A percentile compares a stretch with the other conserved stretches of the same genome.
Conservation (phyloP, 441 rosid species). For the Lepidium campestre region DNA sequence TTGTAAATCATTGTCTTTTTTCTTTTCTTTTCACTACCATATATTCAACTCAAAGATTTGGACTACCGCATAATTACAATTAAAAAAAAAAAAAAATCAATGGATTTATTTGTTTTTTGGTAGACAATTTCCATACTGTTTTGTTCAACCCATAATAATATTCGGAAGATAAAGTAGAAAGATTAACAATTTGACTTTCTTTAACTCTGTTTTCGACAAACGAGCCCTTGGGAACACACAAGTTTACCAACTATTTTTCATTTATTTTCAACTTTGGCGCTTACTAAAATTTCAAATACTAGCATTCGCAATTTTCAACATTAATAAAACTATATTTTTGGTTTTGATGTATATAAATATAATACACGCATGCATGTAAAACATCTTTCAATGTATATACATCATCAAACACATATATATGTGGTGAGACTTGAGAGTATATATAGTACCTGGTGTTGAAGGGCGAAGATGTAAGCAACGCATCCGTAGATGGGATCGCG, state of each 20-base stretch:
- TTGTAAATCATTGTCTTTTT: no score
- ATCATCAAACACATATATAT: neutral
- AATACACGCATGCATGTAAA: conserved; percentile 3
- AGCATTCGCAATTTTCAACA: neutral
- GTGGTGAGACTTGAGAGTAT: neutral
- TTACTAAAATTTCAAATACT: neutral
- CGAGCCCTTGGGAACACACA: conserved; percentile 19
- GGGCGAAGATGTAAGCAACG: conserved; percentile 59
- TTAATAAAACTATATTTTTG: no score
- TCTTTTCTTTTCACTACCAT: neutral
- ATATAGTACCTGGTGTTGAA: conserved; percentile 53
- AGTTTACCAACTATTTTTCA: neutral
- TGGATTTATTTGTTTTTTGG: neutral
- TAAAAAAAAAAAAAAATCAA: no score
- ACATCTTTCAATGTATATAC: neutral
- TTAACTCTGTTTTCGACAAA: neutral
- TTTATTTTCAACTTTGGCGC: neutral
- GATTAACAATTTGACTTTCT: conserved; percentile 12
- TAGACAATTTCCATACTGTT: neutral
- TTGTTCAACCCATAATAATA: neutral
- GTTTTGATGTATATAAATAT: no score
- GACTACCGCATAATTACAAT: no score
- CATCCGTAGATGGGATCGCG: conserved; percentile 75
- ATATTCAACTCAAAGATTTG: neutral
- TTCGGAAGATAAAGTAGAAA: neutral